Evolutionary conservation across 257 asterid genomes (phyloP), one percentile per base, ranked within the genome.

Genomic region (Gynochthodes officinalis): DNA sequence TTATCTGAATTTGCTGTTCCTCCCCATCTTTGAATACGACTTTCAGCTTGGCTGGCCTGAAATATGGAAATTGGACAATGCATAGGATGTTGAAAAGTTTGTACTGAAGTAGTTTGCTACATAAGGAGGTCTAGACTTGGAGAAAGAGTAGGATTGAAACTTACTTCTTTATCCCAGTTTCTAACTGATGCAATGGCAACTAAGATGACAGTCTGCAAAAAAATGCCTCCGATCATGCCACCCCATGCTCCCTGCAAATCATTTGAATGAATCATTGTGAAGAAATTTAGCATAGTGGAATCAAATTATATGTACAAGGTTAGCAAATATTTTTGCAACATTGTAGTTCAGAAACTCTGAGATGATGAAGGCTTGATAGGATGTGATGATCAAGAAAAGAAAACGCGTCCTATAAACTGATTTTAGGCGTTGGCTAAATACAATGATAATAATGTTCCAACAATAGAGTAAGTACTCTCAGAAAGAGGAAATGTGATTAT

Each of bases 161-260:
- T 79, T 1, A 91, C 97, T 78, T 90, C 97, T 83, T 86, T 90
- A 28, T 86, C 78, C 98, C 98, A 92, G 66, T 90, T 86, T 76
- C 96, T 84, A 63, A 77, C 77, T 16, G 89, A 52, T 64, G 82
- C 79, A 57, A 92, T 77, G 27, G 67, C 67, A 21, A 88, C 71
- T 82, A 92, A 83, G 79, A 92, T 84, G 11, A 83, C 61, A 8
- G 98, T 92, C 85, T 92, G 98, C 88, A 90, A 57, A 50, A 76
- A 70, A 67, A 87, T 80, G 67, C 98, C 98, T 67, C 90, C 96
- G 4, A 83, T 85, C 98, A 92, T 86, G 9, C 96, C 96, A 21
- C 92, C 91, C 98, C 98, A 92, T 28, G 87, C 83, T 57, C 98
- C 98, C 98, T 90, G 86, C 82, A 83, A 19, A 74, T n/a, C 12